These are phyloP conservation scores for Fraxinus baroniana DNA, from an alignment of 305 asterid species.

Conservation along the genomic window DNA sequence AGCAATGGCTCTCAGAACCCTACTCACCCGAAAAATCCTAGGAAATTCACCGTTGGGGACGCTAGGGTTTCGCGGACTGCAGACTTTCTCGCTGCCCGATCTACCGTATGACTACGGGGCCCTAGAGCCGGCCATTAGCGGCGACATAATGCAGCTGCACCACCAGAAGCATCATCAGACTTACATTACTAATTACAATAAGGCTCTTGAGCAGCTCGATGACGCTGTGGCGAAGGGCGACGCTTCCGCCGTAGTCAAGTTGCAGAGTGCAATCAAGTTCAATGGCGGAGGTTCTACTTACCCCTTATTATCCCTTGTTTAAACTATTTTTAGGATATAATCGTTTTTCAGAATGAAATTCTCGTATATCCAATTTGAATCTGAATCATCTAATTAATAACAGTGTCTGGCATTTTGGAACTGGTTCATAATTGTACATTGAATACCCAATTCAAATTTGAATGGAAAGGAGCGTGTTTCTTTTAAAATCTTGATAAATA, in stretches of 20 bases:
- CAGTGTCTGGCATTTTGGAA: not conserved
- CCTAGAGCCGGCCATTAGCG: slow-evolving; percentile 76
- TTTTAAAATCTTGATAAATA: not conserved
- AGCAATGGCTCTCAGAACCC: slow-evolving; percentile 68
- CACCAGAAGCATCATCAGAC: slow-evolving; percentile 93
- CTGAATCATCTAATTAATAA: not conserved
- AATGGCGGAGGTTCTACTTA: slow-evolving; percentile 74
- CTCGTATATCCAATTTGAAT: not conserved
- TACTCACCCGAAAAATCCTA: slow-evolving; percentile 41
- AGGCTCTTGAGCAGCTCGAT: slow-evolving; percentile 78
- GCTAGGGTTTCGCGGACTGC: slow-evolving; percentile 54
- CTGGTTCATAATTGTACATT: not conserved
- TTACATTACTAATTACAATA: slow-evolving; percentile 78
- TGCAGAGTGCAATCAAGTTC: slow-evolving; percentile 83
- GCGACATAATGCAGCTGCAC: slow-evolving; percentile 84
- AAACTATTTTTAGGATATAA: not conserved
- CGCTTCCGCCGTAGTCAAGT: slow-evolving; percentile 59
- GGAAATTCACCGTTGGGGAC: slow-evolving; percentile 33
- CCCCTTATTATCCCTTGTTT: not conserved
- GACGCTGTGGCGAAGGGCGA: slow-evolving; percentile 65
- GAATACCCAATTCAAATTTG: not conserved
- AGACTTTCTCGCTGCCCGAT: slow-evolving; percentile 74
- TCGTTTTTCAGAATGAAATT: not conserved
- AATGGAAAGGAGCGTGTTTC: not conserved
- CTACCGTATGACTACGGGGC: slow-evolving; percentile 83